Evolutionary conservation across 208 protist genomes (phyloP).

Genomic region (Leishmania guyanensis): DNA sequence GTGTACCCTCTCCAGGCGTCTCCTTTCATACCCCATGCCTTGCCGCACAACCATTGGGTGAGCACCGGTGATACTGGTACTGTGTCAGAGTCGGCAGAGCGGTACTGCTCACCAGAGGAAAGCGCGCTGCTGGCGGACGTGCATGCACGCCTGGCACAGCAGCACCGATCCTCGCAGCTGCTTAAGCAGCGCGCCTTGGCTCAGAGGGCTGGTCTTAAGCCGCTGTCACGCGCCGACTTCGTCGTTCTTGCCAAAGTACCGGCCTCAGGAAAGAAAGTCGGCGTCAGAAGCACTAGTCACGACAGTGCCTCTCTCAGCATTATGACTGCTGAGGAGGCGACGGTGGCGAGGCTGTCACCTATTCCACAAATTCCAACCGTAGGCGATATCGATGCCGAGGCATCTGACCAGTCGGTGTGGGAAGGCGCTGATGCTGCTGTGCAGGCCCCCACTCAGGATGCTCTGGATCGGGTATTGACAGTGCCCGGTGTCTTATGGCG

Average conservation of each 20-base stretch:
- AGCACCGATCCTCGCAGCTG: slow-evolving; percentile 10
- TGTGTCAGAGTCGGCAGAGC: background rate
- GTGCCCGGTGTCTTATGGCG: slow-evolving; percentile 62
- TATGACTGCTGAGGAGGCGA: slow-evolving; percentile 6
- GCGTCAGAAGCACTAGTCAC: background rate
- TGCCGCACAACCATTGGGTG: background rate
- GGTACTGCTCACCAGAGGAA: slow-evolving; percentile 19
- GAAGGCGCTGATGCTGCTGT: background rate
- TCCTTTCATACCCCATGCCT: background rate
- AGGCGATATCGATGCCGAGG: slow-evolving; percentile 9
- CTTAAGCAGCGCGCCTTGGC: background rate
- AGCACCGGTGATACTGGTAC: background rate
- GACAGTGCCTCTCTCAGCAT: background rate
- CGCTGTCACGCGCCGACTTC: background rate
- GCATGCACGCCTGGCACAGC: slow-evolving; percentile 18
- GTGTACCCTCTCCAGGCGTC: background rate
- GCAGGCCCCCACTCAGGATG: slow-evolving; percentile 15
- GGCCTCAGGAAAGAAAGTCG: background rate
- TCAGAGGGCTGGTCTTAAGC: background rate
- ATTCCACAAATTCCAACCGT: slow-evolving; percentile 14
- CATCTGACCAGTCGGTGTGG: background rate
- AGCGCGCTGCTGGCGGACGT: slow-evolving; percentile 22
- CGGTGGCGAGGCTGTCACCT: slow-evolving; percentile 21
- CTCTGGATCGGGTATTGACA: slow-evolving; percentile 26
- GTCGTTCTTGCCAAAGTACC: background rate